Percentiles rank a stretch among this genome's conserved stretches.
Conservation (phyloP, 192 early-diverging fungal species). For the Allomyces macrogynus region DNA sequence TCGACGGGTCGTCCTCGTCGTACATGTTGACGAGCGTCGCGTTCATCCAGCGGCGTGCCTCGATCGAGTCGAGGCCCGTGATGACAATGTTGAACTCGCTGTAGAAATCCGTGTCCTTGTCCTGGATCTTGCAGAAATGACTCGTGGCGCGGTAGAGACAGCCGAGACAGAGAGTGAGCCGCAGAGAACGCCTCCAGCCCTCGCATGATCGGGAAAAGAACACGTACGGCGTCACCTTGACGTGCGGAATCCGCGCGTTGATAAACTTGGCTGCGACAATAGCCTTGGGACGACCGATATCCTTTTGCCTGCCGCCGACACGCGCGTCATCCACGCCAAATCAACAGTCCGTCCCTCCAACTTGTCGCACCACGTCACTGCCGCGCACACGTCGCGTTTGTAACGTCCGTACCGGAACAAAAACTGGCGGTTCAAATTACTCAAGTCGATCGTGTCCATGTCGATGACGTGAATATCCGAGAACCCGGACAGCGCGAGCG, state of each 20-base stretch:
- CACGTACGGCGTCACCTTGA: conserved; percentile 47
- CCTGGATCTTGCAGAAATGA: conserved; percentile 79
- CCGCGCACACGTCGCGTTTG: too few relatives aligned
- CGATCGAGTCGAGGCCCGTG: conserved; percentile 85
- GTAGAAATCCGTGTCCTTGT: conserved; percentile 89
- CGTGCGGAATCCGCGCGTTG: conserved; percentile 39
- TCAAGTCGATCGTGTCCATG: conserved; percentile 75
- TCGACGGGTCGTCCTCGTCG: conserved; percentile 47
- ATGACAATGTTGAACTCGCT: conserved; percentile 66
- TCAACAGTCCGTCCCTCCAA: too few relatives aligned
- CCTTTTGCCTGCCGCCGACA: conserved; percentile 20
- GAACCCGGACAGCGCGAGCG: conserved; percentile 59
- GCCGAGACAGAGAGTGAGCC: background rate
- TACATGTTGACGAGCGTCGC: conserved; percentile 60
- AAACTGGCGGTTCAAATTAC: conserved; percentile 69
- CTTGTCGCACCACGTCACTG: too few relatives aligned
- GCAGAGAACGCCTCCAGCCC: conserved; percentile 1
- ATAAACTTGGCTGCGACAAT: conserved; percentile 57
- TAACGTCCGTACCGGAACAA: conserved; percentile 32
- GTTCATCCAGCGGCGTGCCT: conserved; percentile 95
- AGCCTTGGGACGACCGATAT: conserved; percentile 61
- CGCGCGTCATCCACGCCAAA: too few relatives aligned
- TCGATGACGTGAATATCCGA: conserved; percentile 65
- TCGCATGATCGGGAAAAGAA: background rate
- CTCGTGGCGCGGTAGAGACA: conserved; percentile 9